Evolutionary conservation across 169 alveolate species (phyloP), one percentile per base, ranked within the genome.

Genomic region (Plasmodium fragile): DNA sequence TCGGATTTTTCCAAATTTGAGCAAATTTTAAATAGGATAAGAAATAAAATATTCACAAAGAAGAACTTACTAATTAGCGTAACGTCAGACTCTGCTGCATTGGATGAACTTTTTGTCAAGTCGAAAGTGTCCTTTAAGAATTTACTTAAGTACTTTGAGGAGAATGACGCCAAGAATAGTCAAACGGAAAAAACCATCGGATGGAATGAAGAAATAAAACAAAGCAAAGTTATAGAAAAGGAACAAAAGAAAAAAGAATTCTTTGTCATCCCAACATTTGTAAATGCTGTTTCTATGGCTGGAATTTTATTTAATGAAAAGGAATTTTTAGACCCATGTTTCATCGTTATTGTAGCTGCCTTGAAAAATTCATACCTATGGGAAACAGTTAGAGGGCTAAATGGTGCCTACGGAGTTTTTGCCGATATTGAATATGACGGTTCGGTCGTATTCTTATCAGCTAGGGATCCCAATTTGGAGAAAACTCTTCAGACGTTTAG

Each of bases 381-480:
- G 97, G 95, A 92, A 59, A 94, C 92, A 25, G 95, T 96, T 16
- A 92, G 98, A 89, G 95, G 93, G 72, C 49, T 95, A 3, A 82
- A 94, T 79, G 98, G 98, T 1, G 98, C 98, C 0, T 96, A 96
- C 80, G 96, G 97, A 45, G 98, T 95, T 28, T 92, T 71, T 82
- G 95, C 96, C 10, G 87, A 79, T 69, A 79, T 91, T 43, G 87
- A 81, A 7, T 91, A 91, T 91, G 94, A 91, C 43, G 94, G 94
- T 6, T 11, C 70, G 52, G 83, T 91, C n/a, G 87, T 81, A 30
- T 81, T 65, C 39, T 52, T 81, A 71, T 91, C 94, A 0, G 91
- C 91, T 10, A 91, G 94, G 41, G 94, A 91, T 41, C 94, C 94
- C 16, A 91, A 91, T 81, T 91, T 91, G 52, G 94, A 91, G 52